Evolutionary conservation across 2,329 filamentous ascomycete species (phyloP), one percentile per base, ranked within the genome.

Genomic region (Penicillium rolfsii): DNA sequence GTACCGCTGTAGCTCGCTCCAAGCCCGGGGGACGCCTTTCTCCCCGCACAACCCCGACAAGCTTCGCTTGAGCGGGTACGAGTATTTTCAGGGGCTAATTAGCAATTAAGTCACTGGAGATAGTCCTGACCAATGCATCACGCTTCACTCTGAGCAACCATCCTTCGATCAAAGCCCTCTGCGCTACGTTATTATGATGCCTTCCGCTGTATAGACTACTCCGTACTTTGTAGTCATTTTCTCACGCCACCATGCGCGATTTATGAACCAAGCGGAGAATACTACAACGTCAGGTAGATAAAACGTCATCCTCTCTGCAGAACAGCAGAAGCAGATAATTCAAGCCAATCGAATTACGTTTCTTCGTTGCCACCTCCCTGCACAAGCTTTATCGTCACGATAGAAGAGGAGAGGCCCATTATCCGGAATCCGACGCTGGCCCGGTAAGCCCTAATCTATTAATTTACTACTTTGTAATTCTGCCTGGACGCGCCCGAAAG

Each of bases 341-440:
- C 28, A 43, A 16, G n/a, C 59, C 36, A 62, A 58, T 59, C 26
- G 55, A 41, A 52, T 16, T 28, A 45, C 4, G 40, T 52, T 36
- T 33, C 49, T 24, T 5, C 45, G 45, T 14, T 36, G n/a, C n/a
- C 35, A 26, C 12, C 45, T 57, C 33, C 12, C 45, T 57, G 24
- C 41, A 52, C 35, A 33, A 45, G 24, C 24, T 54, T 57, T 53
- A 54, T 57, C 35, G 38, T 43, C 26, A 26, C 9, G 16, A 24
- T 22, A 24, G 26, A 19, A n/a, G 28, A 36, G 49, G 22, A 55
- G 52, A 52, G 38, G 12, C 38, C 45, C 16, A 24, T 9, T 41
- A 24, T 12, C 49, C 63, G 60, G 63, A 63, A 60, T 46, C 52
- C 63, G 63, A 53, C 63, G 62, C 62, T 41, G 41, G 26, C 46